Base-by-base conservation (phyloP, 768 basidiomycete genomes). In the Dacryopinax spathularia region DNA sequence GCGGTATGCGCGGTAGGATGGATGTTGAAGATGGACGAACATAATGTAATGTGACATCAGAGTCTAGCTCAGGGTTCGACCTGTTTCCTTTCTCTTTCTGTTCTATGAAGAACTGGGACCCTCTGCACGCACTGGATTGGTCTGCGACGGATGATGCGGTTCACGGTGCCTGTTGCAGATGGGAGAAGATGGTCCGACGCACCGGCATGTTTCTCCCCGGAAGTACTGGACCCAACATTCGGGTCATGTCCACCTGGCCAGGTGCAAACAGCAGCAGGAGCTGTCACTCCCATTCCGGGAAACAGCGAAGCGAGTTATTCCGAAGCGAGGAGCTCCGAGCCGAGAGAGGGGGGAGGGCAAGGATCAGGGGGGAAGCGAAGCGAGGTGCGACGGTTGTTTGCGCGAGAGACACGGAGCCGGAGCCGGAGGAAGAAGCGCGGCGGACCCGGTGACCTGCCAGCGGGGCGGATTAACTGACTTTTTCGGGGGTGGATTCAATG, bases 261-360 rank as follows among this genome's bases (percentile, higher is more conserved):
- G n/a, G n/a, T n/a, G n/a, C n/a, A n/a, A n/a, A n/a, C n/a, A n/a
- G n/a, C 39, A 41, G 39, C 18, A 41, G 22, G 16, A 41, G 22
- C 16, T 22, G 18, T 36, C 35, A 36, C 35, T 9, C 35, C 18
- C 18, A 18, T 41, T 22, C 7, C 4, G 5, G 6, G 39, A 22
- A 18, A 41, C 18, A 56, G 48, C 48, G 48, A 56, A 56, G 48
- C 48, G 48, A 56, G 48, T 56, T 56, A 27, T 56, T 56, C 48
- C 48, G 48, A 56, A 31, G 48, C 25, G 48, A 7, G 3, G 48
- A 22, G 31, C 6, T n/a, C 36, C 36, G 12, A 37, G 36, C 12
- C 10, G 36, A 10, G 36, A n/a, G 36, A 37, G 36, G 10, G n/a
- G 12, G 36, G 36, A 37, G n/a, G 12, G 36, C 12, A 37, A 37